Conservation (phyloP, 305 asterid species). For the Fraxinus paxiana region DNA sequence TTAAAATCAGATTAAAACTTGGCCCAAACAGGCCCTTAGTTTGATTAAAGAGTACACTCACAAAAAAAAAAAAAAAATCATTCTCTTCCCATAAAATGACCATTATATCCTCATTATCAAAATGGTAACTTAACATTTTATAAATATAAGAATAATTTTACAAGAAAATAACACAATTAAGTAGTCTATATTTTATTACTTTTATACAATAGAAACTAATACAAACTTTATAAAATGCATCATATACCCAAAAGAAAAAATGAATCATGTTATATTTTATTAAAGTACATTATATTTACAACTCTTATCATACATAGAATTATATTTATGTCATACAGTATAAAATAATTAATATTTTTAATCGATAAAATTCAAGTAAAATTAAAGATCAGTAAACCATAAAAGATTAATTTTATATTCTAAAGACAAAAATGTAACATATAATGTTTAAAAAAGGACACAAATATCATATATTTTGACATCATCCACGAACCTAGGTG, state of each 20-base stretch:
- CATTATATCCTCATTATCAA: neutral
- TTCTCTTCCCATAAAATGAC: neutral
- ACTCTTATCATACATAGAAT: neutral
- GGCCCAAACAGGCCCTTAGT: no score
- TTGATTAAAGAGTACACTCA: neutral
- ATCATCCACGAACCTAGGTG: neutral
- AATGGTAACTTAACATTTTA: neutral
- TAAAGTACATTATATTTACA: neutral
- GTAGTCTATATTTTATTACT: neutral
- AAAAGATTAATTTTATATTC: neutral
- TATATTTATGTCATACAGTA: neutral
- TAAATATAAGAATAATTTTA: neutral
- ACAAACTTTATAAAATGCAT: neutral
- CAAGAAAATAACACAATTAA: neutral
- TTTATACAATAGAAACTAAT: neutral
- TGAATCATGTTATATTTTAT: neutral
- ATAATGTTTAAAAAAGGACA: neutral
- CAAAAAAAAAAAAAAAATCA: neutral
- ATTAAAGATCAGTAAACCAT: neutral
- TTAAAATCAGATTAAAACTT: no score
- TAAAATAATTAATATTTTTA: no score
- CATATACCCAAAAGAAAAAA: neutral
- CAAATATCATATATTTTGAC: neutral
- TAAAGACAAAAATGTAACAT: neutral
- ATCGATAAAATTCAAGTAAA: neutral